phyloP scores from a whole-genome alignment of 2,329 filamentous ascomycete genomes.

The Nannizziopsis arthrosporioides region DNA sequence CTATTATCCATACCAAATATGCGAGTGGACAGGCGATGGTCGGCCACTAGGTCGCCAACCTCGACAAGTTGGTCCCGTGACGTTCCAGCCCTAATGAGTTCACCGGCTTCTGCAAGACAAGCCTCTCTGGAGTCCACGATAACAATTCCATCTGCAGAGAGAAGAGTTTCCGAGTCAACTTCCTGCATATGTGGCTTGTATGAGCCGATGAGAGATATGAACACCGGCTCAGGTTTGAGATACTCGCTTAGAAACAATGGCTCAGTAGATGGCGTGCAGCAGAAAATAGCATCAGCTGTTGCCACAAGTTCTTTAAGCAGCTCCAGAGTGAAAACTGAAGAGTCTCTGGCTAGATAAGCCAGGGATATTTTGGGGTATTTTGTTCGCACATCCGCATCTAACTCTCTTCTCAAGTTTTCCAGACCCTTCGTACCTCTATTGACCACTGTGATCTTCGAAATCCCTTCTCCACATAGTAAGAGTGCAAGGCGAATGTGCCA shows the following conservation, averaged over 20 bases:
- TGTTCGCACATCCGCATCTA: constrained; percentile 25
- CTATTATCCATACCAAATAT: constrained; percentile 20
- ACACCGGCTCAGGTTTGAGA: constrained; percentile 28
- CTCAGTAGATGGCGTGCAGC: constrained; percentile 37
- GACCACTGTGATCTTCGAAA: constrained; percentile 62
- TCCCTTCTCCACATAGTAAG: constrained; percentile 35
- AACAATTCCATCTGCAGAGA: constrained; percentile 51
- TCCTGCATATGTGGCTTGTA: constrained; percentile 45
- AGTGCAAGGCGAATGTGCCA: constrained; percentile 41
- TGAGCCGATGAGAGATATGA: constrained; percentile 43
- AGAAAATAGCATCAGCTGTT: constrained; percentile 37
- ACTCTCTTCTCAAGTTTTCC: constrained; percentile 28
- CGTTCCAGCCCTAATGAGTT: constrained; percentile 34
- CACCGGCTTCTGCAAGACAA: constrained; percentile 38
- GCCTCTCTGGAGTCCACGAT: constrained; percentile 50
- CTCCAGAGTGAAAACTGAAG: constrained; percentile 12
- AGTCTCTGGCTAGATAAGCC: constrained; percentile 8
- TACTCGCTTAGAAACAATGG: constrained; percentile 34
- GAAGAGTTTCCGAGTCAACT: constrained; percentile 35
- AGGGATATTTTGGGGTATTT: constrained; percentile 27
- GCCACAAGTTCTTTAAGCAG: constrained; percentile 22
- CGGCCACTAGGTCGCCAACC: constrained; percentile 30
- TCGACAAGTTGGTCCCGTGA: constrained; percentile 31
- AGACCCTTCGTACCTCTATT: constrained; percentile 56
- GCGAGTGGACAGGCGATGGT: neutral